Evolutionary conservation across 139 green algal species (phyloP), one percentile per base, ranked within the genome.

Genomic region (Chlamydomonas eustigma): DNA sequence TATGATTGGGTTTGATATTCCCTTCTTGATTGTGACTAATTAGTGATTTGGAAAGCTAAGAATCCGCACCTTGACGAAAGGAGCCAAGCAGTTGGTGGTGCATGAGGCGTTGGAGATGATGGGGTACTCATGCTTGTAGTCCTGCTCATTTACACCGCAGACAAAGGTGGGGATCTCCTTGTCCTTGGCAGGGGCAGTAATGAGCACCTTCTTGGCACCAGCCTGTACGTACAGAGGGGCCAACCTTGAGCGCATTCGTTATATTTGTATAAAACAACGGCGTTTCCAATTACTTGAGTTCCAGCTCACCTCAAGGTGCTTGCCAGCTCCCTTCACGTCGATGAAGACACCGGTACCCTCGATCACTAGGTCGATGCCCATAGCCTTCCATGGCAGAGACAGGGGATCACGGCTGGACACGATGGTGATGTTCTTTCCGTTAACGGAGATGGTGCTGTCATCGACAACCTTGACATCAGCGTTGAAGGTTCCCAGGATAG

Each of bases 21-120:
- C n/a, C n/a, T n/a, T n/a, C n/a, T n/a, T 18, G 50, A 63, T 63
- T 63, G 50, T 63, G 50, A 24, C 18, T 18, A 28, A 5, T 6
- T 32, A 51, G 24, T 39, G n/a, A 50, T 24, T 51, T 22, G 12
- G 32, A 70, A 66, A 76, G 34, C 8, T 5, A 68, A 38, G 34
- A 77, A 52, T 30, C 32, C 66, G 30, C 44, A 97, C 93, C 94
- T 99, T 99, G 75, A 95, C 95, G 80, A 99, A 98, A 75, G 96
- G 96, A n/a, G 96, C 96, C 78, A 99, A 89, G 94, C 96, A 97
- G 94, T 99, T 99, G 88, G 96, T 99, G 64, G 96, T 99, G 95
- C 96, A 99, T 2, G 93, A 98, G 38, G 96, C 96, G 90, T 99
- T 99, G 86, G 92, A 97, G 81, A 97, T 89, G 89, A 97, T 96